Evolutionary conservation across 441 rosid species (phyloP), one percentile per base, ranked within the genome.

Genomic region (Bocquillonia castaneifolia): DNA sequence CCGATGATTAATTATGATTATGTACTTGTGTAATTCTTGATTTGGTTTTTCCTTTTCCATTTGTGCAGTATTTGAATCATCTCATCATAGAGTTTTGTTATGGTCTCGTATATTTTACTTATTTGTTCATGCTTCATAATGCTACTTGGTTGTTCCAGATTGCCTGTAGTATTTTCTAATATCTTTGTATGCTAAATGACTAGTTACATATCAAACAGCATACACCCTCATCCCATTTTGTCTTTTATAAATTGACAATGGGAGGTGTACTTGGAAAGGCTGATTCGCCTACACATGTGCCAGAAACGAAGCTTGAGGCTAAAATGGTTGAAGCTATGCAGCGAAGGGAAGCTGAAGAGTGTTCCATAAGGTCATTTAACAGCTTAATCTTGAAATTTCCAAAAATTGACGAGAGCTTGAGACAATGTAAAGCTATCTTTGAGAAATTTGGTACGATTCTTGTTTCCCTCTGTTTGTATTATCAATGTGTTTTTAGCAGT

Each of bases 361-460:
- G 86, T 64, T 62, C 84, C 34, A 72, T 87, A 79, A 89, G 84
- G 78, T 93, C 97, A 7, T 91, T 93, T 82, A 87, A 87, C 83
- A 80, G 87, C 78, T 74, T 91, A 34, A 83, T 93, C 78, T 81
- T 93, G 76, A 93, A 93, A 74, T 93, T 91, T 75, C 97, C 99
- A 1, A 91, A 89, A 79, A 91, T 93, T 22, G 99, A 93, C 36
- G 80, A 84, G 32, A 84, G 84, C 77, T 84, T 91, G 48, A 86
- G 91, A 73, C 89, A 87, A 54, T 89, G 96, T 86, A 89, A 87
- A 81, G 79, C 83, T 45, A 91, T 86, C 37, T 93, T 93, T 76
- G 83, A 87, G 69, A 80, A 89, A 75, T 93, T 89, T 3, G 99
- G 99, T 93, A 66, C 63, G 87, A 72, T 58, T 51, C 17, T 15